Evolutionary conservation across 805 yeast genomes (phyloP), one percentile per base, ranked within the genome.

Genomic region (Saturnispora serradocipensis): DNA sequence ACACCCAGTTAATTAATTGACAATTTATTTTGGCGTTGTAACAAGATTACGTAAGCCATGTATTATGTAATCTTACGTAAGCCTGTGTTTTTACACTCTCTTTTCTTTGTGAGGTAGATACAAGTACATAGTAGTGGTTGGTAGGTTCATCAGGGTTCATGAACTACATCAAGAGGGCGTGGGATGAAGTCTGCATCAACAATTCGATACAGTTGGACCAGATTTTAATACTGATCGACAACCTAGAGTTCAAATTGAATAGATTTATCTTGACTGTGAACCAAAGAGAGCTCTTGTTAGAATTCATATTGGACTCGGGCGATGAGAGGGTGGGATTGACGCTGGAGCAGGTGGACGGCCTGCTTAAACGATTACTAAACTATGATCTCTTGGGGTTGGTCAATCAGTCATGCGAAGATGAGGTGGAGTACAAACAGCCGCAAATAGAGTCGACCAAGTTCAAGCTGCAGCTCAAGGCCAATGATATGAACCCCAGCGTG

Each of bases 301-400:
- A 49, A 15, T 49, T 49, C 28, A 36, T 49, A 27, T 7, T 49
- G 11, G 51, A 49, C 44, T 24, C 47, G 18, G 13, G 32, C n/a
- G n/a, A 25, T 13, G n/a, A 25, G 34, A 10, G 13, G 30, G 27
- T 11, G 20, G 30, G 16, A 9, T 18, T 49, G 30, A 28, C 15
- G 27, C 44, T 46, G 43, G 13, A 38, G 9, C 42, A 38, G 15
- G 20, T 38, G 24, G 22, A 38, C 13, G 42, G 42, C 6, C 22
- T 38, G 13, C 16, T 38, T 2, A 38, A 8, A 18, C 9, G 22
- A 8, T 18, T 38, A 9, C 22, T 38, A 6, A 10, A 20, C 16
- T 9, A 20, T 18, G 42, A 38, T 13, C 22, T 38, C 3, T 5
- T 38, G 22, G 42, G 22, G 5, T 38, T 38, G 24, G 18, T 38